Evolutionary conservation across 2,329 filamentous ascomycete genomes (phyloP).

Genomic region (Talaromyces sp.): DNA sequence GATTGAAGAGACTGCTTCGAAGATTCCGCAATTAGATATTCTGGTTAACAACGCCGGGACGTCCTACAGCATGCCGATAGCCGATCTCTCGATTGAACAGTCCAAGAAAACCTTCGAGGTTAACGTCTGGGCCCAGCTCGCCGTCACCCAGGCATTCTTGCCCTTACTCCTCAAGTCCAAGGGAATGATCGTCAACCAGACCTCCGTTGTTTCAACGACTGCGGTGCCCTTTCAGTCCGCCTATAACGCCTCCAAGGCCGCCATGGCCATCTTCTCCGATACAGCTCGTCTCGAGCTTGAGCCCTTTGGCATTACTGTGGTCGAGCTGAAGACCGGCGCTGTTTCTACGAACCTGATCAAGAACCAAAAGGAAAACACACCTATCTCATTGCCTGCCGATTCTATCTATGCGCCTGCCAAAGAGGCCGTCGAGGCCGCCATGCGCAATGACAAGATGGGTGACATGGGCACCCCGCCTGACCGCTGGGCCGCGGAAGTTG

Average conservation of each 20-base stretch:
- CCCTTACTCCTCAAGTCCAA: constrained; percentile 45
- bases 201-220: constrained; percentile 36
- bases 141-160: constrained; percentile 51
- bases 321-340: not conserved
- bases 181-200: constrained; percentile 42
- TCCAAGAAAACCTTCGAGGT: constrained; percentile 40
- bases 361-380: too few relatives aligned
- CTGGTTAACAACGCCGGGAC: not conserved
- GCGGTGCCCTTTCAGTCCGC: constrained; percentile 40
- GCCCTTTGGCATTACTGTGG: constrained; percentile 31
- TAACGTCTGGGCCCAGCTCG: constrained; percentile 54
- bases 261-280: constrained; percentile 53
- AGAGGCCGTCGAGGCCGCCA: too few relatives aligned
- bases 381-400: too few relatives aligned
- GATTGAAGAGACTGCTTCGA: not conserved
- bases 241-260: constrained; percentile 57
- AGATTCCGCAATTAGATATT: not conserved
- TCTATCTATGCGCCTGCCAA: too few relatives aligned
- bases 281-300: constrained; percentile 53
- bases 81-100: not conserved
- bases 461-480: too few relatives aligned
- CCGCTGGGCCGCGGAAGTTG: too few relatives aligned
- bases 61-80: not conserved
- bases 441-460: too few relatives aligned
- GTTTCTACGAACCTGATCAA: not conserved